A percentile compares a stretch with the other conserved stretches of the same genome.
Conservation (phyloP, 129 eudicot species). For the Ambrosia trifida region DNA sequence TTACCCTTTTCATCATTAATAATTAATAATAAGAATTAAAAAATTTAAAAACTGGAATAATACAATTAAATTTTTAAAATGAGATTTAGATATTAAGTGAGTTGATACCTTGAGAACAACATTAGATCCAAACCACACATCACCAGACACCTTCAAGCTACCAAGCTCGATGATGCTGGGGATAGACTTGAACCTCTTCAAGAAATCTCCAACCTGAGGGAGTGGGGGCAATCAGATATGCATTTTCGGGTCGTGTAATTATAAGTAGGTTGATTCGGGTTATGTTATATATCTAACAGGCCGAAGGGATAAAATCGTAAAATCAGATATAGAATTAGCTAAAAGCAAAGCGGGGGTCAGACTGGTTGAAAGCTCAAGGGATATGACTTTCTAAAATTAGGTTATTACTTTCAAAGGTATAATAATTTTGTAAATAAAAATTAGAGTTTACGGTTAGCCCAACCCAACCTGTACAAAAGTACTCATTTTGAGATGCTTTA, state of each 20-base stretch:
- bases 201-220: slow-evolving; percentile 77
- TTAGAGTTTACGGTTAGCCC: no score
- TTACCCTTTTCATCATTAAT: no score
- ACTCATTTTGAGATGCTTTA: no score
- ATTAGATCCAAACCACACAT: slow-evolving; percentile 86
- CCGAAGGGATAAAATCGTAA: not conserved
- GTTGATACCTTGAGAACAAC: slow-evolving; percentile 74
- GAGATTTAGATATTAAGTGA: slow-evolving; percentile 1
- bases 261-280: not conserved
- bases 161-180: slow-evolving; percentile 92
- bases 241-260: not conserved
- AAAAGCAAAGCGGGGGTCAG: not conserved
- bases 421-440: no score
- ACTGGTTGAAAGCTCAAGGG: not conserved
- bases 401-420: not conserved
- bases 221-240: not conserved
- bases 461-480: no score
- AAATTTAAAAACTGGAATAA: not conserved
- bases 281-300: no score
- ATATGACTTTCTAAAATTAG: not conserved
- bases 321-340: not conserved
- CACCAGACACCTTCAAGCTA: slow-evolving; percentile 92
- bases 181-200: slow-evolving; percentile 87
- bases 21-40: not conserved
- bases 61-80: not conserved